Base-by-base conservation (phyloP, 495 filamentous ascomycete genomes). In the Chaetomidium leptoderma region DNA sequence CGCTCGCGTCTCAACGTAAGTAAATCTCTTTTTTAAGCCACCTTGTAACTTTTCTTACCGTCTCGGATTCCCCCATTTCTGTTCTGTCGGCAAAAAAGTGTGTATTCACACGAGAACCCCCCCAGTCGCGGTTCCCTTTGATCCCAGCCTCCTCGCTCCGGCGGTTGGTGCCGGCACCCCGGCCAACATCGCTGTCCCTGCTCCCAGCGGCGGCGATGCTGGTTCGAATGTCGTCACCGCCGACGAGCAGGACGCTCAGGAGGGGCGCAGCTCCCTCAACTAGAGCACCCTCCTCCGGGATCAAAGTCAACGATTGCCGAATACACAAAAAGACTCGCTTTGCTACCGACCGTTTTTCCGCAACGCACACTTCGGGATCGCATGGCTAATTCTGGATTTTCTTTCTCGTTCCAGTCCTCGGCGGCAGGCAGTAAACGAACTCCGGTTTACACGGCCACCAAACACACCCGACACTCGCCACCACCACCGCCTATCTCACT, bases 1-100 rank as follows among this genome's bases (percentile, higher is more conserved):
- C 68, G 29, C 45, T 77, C 42, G 72, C 71, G 47, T 55, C 51
- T 29, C 59, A 63, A 52, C 32, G 68, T 69, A 42, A 65, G 70
- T 69, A 49, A 55, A 42, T 53, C 40, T 53, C 48, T 45, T 21
- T 57, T 44, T 47, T 29, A 16, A n/a, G n/a, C 19, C 35, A n/a
- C 19, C 21, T 50, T 16, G 6, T 26, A 0, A 13, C 26, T 24
- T 29, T 13, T 7, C 27, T 33, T 30, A 19, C 16, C 11, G 2
- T 29, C n/a, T 10, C 51, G 27, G 17, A 27, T 17, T 5, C 40
- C 9, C 36, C 48, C 35, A 11, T 26, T n/a, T 32, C 55, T 46
- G 19, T 19, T 27, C 43, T 55, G 39, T 44, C 36, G 45, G 47
- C 39, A 42, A 54, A 44, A 54, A 13, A 42, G 54, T 58, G 54